Conservation (phyloP, 495 filamentous ascomycete species). For the Aspergillus bridgeri region DNA sequence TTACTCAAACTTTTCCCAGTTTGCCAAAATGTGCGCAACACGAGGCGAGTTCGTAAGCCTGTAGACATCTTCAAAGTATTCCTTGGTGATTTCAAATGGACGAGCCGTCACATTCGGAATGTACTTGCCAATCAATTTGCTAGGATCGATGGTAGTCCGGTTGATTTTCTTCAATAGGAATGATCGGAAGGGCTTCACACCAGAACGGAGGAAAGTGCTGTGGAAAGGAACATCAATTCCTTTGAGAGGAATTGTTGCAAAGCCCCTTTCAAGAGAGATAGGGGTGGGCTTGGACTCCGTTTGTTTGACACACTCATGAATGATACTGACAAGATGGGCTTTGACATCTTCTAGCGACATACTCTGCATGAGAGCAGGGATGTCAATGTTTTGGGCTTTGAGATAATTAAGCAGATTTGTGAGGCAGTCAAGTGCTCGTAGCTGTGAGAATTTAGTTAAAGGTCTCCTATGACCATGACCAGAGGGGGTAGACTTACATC, state of each 20-base stretch:
- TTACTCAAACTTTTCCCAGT: slow-evolving; percentile 69
- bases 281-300: slow-evolving; percentile 86
- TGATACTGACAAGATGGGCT: slow-evolving; percentile 78
- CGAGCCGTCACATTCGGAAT: slow-evolving; percentile 97
- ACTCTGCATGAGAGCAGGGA: slow-evolving; percentile 82
- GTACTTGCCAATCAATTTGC: slow-evolving; percentile 96
- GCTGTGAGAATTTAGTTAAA: slow-evolving; percentile 38
- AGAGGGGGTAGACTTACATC: slow-evolving; percentile 48
- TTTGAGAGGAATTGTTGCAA: slow-evolving; percentile 92
- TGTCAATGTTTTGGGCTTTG: slow-evolving; percentile 94
- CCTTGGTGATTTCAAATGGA: slow-evolving; percentile 93
- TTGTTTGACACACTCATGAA: slow-evolving; percentile 75
- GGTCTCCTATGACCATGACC: neutral
- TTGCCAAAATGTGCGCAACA: slow-evolving; percentile 85
- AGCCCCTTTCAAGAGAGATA: slow-evolving; percentile 84
- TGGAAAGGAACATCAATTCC: slow-evolving; percentile 99
- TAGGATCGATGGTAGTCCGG: slow-evolving; percentile 94
- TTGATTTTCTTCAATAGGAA: slow-evolving; percentile 99
- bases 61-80: slow-evolving; percentile 99
- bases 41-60: slow-evolving; percentile 85
- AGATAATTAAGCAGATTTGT: slow-evolving; percentile 90
- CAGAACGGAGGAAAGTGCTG: slow-evolving; percentile 92
- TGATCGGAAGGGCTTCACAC: slow-evolving; percentile 95
- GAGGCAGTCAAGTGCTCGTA: slow-evolving; percentile 91
- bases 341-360: slow-evolving; percentile 82